Evolutionary conservation across 169 alveolate species (phyloP).

Genomic region (Miamiensis avidus): DNA sequence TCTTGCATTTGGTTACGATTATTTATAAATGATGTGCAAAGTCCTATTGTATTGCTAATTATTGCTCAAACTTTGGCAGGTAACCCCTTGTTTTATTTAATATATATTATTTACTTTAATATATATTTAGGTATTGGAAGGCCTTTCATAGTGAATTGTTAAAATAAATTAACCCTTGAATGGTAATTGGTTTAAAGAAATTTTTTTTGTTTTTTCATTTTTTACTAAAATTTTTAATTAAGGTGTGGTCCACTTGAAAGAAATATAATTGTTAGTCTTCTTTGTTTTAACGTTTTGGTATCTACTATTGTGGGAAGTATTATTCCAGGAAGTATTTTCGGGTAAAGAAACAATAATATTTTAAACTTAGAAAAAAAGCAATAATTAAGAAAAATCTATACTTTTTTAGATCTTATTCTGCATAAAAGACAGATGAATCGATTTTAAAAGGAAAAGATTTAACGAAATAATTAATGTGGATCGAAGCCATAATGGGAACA

Average conservation of each 20-base stretch:
- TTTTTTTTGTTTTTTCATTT: too few species aligned
- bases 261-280: background rate
- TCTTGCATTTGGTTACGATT: background rate
- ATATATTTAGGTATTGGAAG: background rate
- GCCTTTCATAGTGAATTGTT: background rate
- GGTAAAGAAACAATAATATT: background rate
- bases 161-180: background rate
- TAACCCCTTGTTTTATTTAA: too few species aligned
- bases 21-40: background rate
- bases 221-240: background rate
- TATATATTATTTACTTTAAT: too few species aligned
- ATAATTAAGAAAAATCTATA: too few species aligned
- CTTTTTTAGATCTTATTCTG: background rate
- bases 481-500: background rate
- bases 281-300: background rate
- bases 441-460: background rate
- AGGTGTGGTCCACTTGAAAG: background rate
- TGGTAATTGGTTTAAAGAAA: background rate
- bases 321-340: background rate
- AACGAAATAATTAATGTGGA: background rate
- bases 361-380: too few species aligned
- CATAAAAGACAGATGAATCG: background rate
- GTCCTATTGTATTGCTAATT: too few species aligned
- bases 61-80: background rate
- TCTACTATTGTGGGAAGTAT: background rate